Evolutionary conservation across 2,329 filamentous ascomycete species (phyloP), one percentile per base, ranked within the genome.

Genomic region (Diplodia corticola): DNA sequence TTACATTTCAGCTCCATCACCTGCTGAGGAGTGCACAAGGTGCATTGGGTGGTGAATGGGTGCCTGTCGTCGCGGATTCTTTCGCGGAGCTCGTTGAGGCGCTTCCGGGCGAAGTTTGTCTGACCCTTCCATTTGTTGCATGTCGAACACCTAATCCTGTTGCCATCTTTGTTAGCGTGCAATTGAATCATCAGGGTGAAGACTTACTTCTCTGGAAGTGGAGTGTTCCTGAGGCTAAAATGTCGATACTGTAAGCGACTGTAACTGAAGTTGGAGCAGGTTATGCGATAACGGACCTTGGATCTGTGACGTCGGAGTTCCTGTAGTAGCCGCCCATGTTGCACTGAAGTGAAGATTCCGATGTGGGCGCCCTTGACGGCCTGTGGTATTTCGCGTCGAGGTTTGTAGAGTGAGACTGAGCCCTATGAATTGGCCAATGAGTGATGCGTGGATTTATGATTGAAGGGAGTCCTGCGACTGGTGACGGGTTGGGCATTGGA

Each of bases 1-100:
- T 69, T 71, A 69, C 85, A 87, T 9, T 76, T 74, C 30, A 86
- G 70, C 69, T 87, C 85, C 4, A 78, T 73, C 2, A 77, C 68
- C 54, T 80, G 79, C 13, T 71, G 70, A 4, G 80, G 80, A 37
- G 78, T 76, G 67, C 85, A 87, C 1, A 64, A 44, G 6, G 75
- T 71, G 72, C 85, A 87, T 26, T 79, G 75, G 5, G 70, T 70
- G 28, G 70, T 71, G 1, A 53, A 67, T 10, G 57, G 57, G 1
- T 67, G 66, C 4, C 59, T 66, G 0, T 65, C 20, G 0, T 66
- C 22, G 20, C 67, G 65, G 65, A 72, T 67, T 24, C 69, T 70
- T 26, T 30, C 69, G 68, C 76, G 50, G 15, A 70, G 67, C n/a
- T 77, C 73, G 5, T 75, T 74, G 9, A 83, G 72, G 70, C 85